These are phyloP conservation scores for Cetraspora pellucida DNA, from an alignment of 192 early-diverging fungal genomes.

Conservation along the genomic window DNA sequence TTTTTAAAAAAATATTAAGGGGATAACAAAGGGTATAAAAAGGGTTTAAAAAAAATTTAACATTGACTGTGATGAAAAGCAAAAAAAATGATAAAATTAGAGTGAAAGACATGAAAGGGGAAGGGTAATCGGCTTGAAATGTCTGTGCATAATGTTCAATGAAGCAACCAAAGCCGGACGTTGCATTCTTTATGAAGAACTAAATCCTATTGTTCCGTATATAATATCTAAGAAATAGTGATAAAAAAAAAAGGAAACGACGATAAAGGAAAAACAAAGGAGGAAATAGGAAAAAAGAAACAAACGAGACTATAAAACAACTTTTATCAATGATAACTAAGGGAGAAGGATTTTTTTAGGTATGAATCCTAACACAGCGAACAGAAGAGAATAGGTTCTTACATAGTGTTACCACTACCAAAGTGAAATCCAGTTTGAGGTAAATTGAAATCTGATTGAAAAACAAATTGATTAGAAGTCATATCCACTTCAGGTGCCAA, in stretches of 20 bases:
- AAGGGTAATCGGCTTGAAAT: conserved; percentile 7
- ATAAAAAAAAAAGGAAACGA: neutral
- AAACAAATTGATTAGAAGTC: conserved; percentile 77
- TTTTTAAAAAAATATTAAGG: too few relatives aligned
- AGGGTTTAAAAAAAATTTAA: conserved; percentile 13
- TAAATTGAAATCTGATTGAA: conserved; percentile 65
- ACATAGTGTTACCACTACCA: conserved; percentile 35
- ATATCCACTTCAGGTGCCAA: conserved; percentile 76
- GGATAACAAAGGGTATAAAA: neutral
- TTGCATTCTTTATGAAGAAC: conserved; percentile 9
- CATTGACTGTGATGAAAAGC: neutral
- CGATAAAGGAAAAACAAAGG: neutral
- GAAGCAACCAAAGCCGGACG: conserved; percentile 4
- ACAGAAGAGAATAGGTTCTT: neutral
- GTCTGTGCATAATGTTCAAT: conserved; percentile 7
- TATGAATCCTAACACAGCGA: neutral
- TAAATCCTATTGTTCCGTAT: conserved; percentile 5
- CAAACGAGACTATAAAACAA: neutral
- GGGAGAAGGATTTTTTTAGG: neutral
- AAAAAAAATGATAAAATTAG: neutral
- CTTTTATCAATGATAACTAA: neutral
- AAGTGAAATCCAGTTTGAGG: conserved; percentile 88
- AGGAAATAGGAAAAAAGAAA: neutral
- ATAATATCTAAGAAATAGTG: neutral
- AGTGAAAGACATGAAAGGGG: neutral